Evolutionary conservation across 345 rosid genomes (phyloP).

Genomic region (Populus nigra): DNA sequence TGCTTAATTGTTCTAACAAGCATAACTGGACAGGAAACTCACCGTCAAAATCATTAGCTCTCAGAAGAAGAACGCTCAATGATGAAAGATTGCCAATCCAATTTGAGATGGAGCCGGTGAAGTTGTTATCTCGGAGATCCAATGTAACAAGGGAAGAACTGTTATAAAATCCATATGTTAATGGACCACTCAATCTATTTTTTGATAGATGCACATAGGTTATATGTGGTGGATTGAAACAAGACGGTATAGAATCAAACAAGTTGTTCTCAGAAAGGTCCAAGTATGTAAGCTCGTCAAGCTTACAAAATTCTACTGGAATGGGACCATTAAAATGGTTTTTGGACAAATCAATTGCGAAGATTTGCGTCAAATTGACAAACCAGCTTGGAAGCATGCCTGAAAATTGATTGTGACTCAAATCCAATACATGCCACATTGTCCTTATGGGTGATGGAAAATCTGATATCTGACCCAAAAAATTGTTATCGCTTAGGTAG

Average conservation of each 20-base stretch:
- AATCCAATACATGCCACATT: neutral
- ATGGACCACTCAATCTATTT: conserved; percentile 5
- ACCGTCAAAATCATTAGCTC: conserved; percentile 17
- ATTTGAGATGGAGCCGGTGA: conserved; percentile 14
- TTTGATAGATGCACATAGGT: neutral
- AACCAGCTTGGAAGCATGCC: neutral
- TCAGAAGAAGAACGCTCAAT: conserved; percentile 24
- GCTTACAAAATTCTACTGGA: neutral
- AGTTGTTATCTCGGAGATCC: conserved; percentile 18
- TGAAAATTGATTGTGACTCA: neutral
- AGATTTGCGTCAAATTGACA: neutral
- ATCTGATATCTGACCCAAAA: neutral
- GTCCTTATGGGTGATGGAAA: too few species aligned
- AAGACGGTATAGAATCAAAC: neutral
- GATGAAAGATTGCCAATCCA: neutral
- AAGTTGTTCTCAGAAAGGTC: conserved; percentile 6
- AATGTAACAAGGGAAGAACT: neutral
- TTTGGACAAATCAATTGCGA: neutral
- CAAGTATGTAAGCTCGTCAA: neutral
- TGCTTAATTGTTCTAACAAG: neutral
- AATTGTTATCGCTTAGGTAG: conserved; percentile 11
- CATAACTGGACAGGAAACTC: conserved; percentile 14
- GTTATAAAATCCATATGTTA: neutral
- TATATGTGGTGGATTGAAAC: neutral
- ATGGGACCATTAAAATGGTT: neutral